phyloP scores from a whole-genome alignment of 1,139 yeast species.

The Saccharomycopsis hybrid region DNA sequence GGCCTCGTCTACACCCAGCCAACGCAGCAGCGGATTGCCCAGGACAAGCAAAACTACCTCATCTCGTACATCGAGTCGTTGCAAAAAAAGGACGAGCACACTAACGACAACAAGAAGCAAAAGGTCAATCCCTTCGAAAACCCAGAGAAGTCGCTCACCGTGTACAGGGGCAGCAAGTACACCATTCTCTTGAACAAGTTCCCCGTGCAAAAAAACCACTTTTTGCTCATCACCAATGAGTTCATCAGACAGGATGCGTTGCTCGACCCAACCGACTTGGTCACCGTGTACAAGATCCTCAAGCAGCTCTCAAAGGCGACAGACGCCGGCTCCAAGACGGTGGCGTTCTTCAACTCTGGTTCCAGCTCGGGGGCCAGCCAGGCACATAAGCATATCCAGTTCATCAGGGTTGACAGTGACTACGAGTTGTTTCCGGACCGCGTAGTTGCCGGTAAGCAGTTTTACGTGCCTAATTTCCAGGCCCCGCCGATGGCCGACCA shows the following conservation, averaged over 20 bases:
- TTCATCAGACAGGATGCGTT: slow-evolving; percentile 70
- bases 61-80: slow-evolving; percentile 16
- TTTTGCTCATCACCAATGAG: slow-evolving; percentile 67
- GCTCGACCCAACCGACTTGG: slow-evolving; percentile 60
- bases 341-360: slow-evolving; percentile 88
- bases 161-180: slow-evolving; percentile 48
- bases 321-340: slow-evolving; percentile 38
- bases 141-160: slow-evolving; percentile 72
- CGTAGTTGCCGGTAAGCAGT: slow-evolving; percentile 40
- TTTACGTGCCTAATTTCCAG: slow-evolving; percentile 46
- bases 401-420: slow-evolving; percentile 48
- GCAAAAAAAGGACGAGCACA: slow-evolving; percentile 5
- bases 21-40: slow-evolving; percentile 4
- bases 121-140: slow-evolving; percentile 63
- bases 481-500: slow-evolving; percentile 56
- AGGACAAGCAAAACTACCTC: slow-evolving; percentile 11
- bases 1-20: slow-evolving; percentile 14
- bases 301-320: slow-evolving; percentile 32
- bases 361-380: slow-evolving; percentile 87
- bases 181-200: slow-evolving; percentile 74
- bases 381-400: slow-evolving; percentile 87
- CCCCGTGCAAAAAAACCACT: slow-evolving; percentile 76
- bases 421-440: slow-evolving; percentile 57
- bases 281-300: slow-evolving; percentile 50
- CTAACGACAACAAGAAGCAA: slow-evolving; percentile 2